Evolutionary conservation across 202 grass and related monocot species (phyloP).

Genomic region (Cymbopogon flexuosus): DNA sequence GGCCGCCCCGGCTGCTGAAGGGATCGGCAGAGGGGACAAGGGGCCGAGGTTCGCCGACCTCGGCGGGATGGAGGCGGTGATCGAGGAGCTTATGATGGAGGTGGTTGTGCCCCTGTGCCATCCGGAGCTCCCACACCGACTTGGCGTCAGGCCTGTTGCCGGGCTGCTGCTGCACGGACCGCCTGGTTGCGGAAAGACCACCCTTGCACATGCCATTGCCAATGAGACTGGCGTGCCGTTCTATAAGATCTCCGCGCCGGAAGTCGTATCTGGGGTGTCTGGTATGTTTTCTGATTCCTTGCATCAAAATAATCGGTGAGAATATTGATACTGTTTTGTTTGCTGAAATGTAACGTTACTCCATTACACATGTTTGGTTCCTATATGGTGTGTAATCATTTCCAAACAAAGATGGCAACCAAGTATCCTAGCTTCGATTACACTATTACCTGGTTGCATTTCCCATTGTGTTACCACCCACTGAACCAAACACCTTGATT

Average conservation of each 20-base stretch:
- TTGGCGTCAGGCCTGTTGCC: slow-evolving; percentile 65
- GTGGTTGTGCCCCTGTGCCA: slow-evolving; percentile 80
- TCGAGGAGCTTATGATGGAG: slow-evolving; percentile 86
- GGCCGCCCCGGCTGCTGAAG: neutral
- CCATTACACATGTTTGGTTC: too few species aligned
- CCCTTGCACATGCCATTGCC: slow-evolving; percentile 73
- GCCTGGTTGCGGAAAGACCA: slow-evolving; percentile 86
- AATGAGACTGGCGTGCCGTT: slow-evolving; percentile 81
- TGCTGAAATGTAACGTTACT: too few species aligned
- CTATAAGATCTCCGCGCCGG: slow-evolving; percentile 81
- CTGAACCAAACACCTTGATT: neutral
- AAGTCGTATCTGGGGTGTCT: slow-evolving; percentile 74
- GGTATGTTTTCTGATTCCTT: slow-evolving; percentile 37
- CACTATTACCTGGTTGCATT: too few species aligned
- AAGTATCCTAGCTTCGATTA: too few species aligned
- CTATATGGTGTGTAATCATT: too few species aligned
- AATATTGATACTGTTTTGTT: too few species aligned
- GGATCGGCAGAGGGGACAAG: slow-evolving; percentile 2
- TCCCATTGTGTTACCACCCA: too few species aligned
- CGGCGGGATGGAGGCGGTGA: slow-evolving; percentile 60
- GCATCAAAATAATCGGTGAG: neutral
- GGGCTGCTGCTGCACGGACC: slow-evolving; percentile 79
- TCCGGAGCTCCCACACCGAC: slow-evolving; percentile 54
- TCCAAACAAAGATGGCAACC: too few species aligned
- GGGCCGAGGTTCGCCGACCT: slow-evolving; percentile 63